These are phyloP conservation scores for Teratosphaeria destructans DNA, from an alignment of 2,329 filamentous ascomycete species.

Conservation along the genomic window DNA sequence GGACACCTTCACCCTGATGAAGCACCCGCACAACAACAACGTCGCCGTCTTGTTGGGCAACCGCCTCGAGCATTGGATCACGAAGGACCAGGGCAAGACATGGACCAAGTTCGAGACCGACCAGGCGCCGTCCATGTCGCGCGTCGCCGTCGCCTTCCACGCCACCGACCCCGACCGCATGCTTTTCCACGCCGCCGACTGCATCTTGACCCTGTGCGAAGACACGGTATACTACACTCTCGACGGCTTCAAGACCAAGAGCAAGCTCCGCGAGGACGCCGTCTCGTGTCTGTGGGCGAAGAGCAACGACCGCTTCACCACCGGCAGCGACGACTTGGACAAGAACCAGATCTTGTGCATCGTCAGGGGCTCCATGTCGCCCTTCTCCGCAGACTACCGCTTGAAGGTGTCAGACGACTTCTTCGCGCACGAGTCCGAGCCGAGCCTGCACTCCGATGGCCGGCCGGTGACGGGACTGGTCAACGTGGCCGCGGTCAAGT, in stretches of 20 bases:
- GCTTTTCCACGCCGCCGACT: slow-evolving; percentile 54
- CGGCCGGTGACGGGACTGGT: slow-evolving; percentile 69
- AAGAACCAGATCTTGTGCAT: slow-evolving; percentile 70
- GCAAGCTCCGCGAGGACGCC: slow-evolving; percentile 57
- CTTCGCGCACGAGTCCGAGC: slow-evolving; percentile 53
- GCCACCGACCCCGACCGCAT: slow-evolving; percentile 74
- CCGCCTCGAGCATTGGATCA: slow-evolving; percentile 65
- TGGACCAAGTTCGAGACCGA: slow-evolving; percentile 64
- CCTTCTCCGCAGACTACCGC: slow-evolving; percentile 62
- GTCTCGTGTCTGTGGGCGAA: slow-evolving; percentile 83
- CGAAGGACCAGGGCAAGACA: slow-evolving; percentile 67
- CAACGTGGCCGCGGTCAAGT: slow-evolving; percentile 74
- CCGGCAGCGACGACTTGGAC: slow-evolving; percentile 55
- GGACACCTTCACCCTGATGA: slow-evolving; percentile 51
- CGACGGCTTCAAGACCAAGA: slow-evolving; percentile 66
- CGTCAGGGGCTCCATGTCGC: slow-evolving; percentile 59
- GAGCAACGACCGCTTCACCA: slow-evolving; percentile 60
- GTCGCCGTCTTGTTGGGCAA: slow-evolving; percentile 70
- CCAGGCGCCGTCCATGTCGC: slow-evolving; percentile 45
- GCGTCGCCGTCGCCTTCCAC: slow-evolving; percentile 62
- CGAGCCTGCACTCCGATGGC: slow-evolving; percentile 57
- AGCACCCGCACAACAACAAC: slow-evolving; percentile 68
- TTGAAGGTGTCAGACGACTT: slow-evolving; percentile 78
- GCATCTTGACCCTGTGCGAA: slow-evolving; percentile 28
- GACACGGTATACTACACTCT: slow-evolving; percentile 61